A percentile compares a stretch with the other conserved stretches of the same genome.
Conservation (phyloP, 2,329 filamentous ascomycete species). For the Diplocarpon rosae region DNA sequence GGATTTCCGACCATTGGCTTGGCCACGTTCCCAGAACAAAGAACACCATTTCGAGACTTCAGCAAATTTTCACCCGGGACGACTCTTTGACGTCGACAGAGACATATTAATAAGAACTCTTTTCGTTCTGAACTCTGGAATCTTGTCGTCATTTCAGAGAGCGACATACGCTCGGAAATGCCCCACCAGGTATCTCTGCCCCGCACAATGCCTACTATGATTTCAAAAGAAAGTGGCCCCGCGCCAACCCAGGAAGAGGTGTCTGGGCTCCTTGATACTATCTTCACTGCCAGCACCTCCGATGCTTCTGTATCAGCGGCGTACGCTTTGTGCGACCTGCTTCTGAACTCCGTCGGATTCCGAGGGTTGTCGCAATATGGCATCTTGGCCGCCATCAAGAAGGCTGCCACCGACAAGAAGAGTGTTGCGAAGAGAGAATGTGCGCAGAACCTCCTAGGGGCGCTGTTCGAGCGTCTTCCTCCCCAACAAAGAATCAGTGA, state of each 20-base stretch:
- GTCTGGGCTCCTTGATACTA: constrained; percentile 49
- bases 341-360: constrained; percentile 54
- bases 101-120: constrained; percentile 1
- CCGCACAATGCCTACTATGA: constrained; percentile 33
- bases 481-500: constrained; percentile 67
- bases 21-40: constrained; percentile 18
- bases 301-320: constrained; percentile 49
- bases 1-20: constrained; percentile 15
- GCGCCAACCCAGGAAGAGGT: constrained; percentile 55
- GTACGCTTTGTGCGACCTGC: constrained; percentile 51
- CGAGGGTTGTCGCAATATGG: constrained; percentile 51
- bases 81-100: constrained; percentile 3
- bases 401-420: constrained; percentile 91
- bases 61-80: constrained; percentile 14
- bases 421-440: constrained; percentile 75
- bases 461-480: constrained; percentile 84
- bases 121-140: constrained; percentile 8
- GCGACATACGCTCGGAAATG: constrained; percentile 30
- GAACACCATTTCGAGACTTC: constrained; percentile 20
- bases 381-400: constrained; percentile 51
- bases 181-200: constrained; percentile 34
- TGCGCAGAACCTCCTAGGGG: constrained; percentile 88
- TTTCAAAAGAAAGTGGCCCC: constrained; percentile 34
- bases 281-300: constrained; percentile 49
- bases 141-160: constrained; percentile 12